Percentiles rank a stretch among this genome's conserved stretches.
phyloP scores from a whole-genome alignment of 2,329 filamentous ascomycete species.

The Capronia coronata region DNA sequence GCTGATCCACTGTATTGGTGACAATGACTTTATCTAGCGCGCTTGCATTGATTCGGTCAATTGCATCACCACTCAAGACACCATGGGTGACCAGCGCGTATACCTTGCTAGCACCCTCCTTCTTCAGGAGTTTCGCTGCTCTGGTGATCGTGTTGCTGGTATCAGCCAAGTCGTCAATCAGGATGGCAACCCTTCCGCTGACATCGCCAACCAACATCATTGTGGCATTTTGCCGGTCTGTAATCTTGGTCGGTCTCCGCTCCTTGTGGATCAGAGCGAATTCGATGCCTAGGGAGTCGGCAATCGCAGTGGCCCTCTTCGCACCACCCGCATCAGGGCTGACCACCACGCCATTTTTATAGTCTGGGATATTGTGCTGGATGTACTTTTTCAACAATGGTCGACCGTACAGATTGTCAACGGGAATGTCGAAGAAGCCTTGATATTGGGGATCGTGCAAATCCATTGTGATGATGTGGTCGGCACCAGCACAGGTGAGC shows the following conservation, averaged over 20 bases:
- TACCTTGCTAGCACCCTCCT: slow-evolving; percentile 79
- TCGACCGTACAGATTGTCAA: slow-evolving; percentile 84
- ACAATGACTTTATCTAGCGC: slow-evolving; percentile 89
- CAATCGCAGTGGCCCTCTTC: slow-evolving; percentile 91
- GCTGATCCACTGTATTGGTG: slow-evolving; percentile 89
- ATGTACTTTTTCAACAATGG: slow-evolving; percentile 57
- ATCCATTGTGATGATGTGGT: slow-evolving; percentile 97
- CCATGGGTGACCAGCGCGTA: slow-evolving; percentile 93
- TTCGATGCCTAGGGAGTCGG: slow-evolving; percentile 84
- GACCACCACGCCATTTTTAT: slow-evolving; percentile 81
- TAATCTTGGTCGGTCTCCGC: slow-evolving; percentile 80
- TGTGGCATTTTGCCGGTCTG: slow-evolving; percentile 69
- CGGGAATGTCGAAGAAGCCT: slow-evolving; percentile 97
- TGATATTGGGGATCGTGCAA: slow-evolving; percentile 95
- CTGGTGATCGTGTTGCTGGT: slow-evolving; percentile 96
- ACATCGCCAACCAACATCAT: slow-evolving; percentile 96
- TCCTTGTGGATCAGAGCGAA: slow-evolving; percentile 99
- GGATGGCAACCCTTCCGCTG: slow-evolving; percentile 70
- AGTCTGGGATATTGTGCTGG: slow-evolving; percentile 75
- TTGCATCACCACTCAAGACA: slow-evolving; percentile 89
- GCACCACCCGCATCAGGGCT: slow-evolving; percentile 94
- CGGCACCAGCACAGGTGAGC: slow-evolving; percentile 87
- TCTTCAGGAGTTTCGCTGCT: slow-evolving; percentile 93
- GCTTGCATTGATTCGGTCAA: slow-evolving; percentile 87
- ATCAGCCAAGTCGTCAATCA: slow-evolving; percentile 91